These are phyloP conservation scores for Anthracocystis setariae DNA, from an alignment of 1,284 basidiomycete genomes.

Conservation along the genomic window DNA sequence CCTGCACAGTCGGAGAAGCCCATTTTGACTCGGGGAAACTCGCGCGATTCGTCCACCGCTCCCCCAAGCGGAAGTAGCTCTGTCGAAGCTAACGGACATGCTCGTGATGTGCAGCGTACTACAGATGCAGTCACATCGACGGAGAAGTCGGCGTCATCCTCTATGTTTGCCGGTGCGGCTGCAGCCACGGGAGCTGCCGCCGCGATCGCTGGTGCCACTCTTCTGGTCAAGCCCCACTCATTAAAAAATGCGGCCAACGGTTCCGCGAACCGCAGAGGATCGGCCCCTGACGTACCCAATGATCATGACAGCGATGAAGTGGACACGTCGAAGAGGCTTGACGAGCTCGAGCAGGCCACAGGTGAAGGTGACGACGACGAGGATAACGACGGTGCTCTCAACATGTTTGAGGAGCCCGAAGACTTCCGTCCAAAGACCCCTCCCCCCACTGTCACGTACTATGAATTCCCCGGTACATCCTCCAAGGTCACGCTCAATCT, in stretches of 20 bases:
- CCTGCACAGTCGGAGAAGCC: constrained; percentile 34
- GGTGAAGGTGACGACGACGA: constrained; percentile 16
- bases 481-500: constrained; percentile 72
- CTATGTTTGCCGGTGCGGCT: constrained; percentile 6
- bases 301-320: constrained; percentile 16
- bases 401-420: constrained; percentile 64
- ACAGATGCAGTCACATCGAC: background rate
- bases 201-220: constrained; percentile 26
- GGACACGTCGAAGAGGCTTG: constrained; percentile 28
- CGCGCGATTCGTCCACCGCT: constrained; percentile 14
- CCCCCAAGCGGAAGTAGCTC: constrained; percentile 24
- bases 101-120: constrained; percentile 10
- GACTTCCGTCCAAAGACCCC: constrained; percentile 64
- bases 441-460: constrained; percentile 54
- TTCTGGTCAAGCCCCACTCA: constrained; percentile 2
- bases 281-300: constrained; percentile 19
- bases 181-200: constrained; percentile 19
- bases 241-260: constrained; percentile 2
- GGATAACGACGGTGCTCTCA: constrained; percentile 27
- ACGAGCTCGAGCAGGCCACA: constrained; percentile 25
- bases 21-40: constrained; percentile 14
- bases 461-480: constrained; percentile 42
- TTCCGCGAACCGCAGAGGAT: background rate
- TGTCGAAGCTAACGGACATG: constrained; percentile 24
- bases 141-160: background rate